phyloP scores from a whole-genome alignment of 768 basidiomycete species.

The Mycena sanguinolenta region DNA sequence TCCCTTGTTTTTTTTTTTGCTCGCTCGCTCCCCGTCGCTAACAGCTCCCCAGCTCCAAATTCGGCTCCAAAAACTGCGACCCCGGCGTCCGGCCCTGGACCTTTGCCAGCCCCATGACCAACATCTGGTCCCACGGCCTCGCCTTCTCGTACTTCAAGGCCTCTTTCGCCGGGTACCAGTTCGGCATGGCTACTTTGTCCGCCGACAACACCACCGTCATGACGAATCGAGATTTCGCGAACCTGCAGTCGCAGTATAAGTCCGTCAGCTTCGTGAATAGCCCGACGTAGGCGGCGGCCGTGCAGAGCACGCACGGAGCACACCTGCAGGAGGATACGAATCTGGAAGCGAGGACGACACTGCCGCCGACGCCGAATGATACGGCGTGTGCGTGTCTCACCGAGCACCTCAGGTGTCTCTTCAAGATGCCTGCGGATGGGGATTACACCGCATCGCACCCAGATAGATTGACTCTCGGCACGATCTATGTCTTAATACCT shows the following conservation, averaged over 20 bases:
- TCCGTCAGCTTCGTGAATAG: slow-evolving; percentile 63
- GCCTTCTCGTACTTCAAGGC: slow-evolving; percentile 95
- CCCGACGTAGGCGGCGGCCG: slow-evolving; percentile 64
- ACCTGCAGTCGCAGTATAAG: slow-evolving; percentile 73
- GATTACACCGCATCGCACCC: no score
- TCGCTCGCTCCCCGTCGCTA: no score
- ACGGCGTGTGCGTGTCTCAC: slow-evolving; percentile 85
- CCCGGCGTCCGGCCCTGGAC: no score
- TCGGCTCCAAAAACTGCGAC: no score
- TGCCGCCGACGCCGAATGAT: slow-evolving; percentile 91
- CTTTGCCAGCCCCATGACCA: slow-evolving; percentile 81
- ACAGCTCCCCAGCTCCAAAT: no score
- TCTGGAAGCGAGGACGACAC: slow-evolving; percentile 74
- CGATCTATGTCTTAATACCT: no score
- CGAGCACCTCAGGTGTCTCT: slow-evolving; percentile 77
- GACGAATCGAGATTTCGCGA: slow-evolving; percentile 75
- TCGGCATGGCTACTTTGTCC: slow-evolving; percentile 88
- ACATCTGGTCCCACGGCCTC: slow-evolving; percentile 89
- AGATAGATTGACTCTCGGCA: no score
- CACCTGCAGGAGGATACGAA: no score
- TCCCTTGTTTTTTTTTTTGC: no score
- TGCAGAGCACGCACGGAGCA: slow-evolving; percentile 74
- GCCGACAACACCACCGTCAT: slow-evolving; percentile 74
- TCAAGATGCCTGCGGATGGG: no score
- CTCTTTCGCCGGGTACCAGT: slow-evolving; percentile 76